Evolutionary conservation across 345 rosid species (phyloP).

Genomic region (Populus davidiana): DNA sequence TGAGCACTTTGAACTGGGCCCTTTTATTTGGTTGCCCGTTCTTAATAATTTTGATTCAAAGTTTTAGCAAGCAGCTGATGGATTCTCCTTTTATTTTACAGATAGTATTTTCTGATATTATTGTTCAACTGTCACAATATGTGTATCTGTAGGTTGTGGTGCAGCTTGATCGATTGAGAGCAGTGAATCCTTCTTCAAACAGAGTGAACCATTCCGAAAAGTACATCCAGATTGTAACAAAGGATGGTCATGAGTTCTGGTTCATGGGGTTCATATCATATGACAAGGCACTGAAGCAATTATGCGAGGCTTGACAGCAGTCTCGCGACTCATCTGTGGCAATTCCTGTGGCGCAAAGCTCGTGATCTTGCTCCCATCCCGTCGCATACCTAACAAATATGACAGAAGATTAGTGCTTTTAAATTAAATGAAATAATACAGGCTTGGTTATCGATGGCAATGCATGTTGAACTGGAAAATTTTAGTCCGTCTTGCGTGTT

Average conservation of each 20-base stretch:
- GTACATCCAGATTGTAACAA: conserved; percentile 54
- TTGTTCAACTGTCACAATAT: conserved; percentile 6
- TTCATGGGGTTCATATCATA: conserved; percentile 80
- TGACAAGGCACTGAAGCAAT: conserved; percentile 62
- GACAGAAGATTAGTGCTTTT: neutral
- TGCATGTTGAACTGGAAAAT: neutral
- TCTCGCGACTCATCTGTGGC: conserved; percentile 11
- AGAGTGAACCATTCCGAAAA: conserved; percentile 52
- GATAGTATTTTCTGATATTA: neutral
- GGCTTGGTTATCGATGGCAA: neutral
- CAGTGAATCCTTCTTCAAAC: conserved; percentile 55
- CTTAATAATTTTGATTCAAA: neutral
- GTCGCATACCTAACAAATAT: neutral
- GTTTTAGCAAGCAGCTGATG: neutral
- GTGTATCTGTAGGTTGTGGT: conserved; percentile 49
- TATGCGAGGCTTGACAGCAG: conserved; percentile 41
- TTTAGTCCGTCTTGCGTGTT: neutral
- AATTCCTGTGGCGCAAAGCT: neutral
- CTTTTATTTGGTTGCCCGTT: neutral
- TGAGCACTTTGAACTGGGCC: neutral
- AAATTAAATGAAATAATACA: neutral
- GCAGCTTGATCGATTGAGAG: conserved; percentile 49
- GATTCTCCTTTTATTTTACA: neutral
- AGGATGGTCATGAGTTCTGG: conserved; percentile 78
- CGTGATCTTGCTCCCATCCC: neutral